These are phyloP conservation scores for Cystobasidium onofrii DNA, from an alignment of 768 basidiomycete species.

Conservation along the genomic window DNA sequence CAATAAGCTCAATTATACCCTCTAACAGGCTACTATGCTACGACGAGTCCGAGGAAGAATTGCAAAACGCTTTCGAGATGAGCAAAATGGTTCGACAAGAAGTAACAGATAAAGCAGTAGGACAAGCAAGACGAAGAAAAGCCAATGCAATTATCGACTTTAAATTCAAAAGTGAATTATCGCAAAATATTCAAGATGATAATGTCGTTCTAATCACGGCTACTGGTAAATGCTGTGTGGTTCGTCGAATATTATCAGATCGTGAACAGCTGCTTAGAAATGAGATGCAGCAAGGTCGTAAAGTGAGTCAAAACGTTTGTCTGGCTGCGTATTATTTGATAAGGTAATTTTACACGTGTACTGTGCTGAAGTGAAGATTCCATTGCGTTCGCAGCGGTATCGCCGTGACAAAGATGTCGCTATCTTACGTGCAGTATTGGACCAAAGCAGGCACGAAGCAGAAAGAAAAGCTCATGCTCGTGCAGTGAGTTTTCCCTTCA, in stretches of 20 bases:
- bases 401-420: not conserved
- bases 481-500: not conserved
- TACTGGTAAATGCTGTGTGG: not conserved
- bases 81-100: conserved; percentile 22
- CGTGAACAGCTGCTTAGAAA: not conserved
- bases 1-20: no score
- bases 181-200: not conserved
- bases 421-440: not conserved
- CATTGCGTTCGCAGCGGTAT: not conserved
- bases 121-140: conserved; percentile 1
- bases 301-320: no score
- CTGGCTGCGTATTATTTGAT: no score
- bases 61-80: not conserved
- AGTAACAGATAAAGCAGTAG: conserved; percentile 6
- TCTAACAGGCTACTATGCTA: not conserved
- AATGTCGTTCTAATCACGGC: conserved; percentile 7
- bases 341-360: no score
- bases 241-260: not conserved
- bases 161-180: not conserved
- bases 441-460: not conserved
- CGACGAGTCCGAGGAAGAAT: conserved; percentile 8
- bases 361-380: no score
- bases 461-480: not conserved
- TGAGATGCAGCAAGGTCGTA: not conserved
- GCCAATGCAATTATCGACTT: conserved; percentile 22